Percentiles rank a stretch among this genome's conserved stretches.
These are phyloP conservation scores for Pythium folliculosum DNA, from an alignment of 352 stramenopile species.

Conservation along the genomic window DNA sequence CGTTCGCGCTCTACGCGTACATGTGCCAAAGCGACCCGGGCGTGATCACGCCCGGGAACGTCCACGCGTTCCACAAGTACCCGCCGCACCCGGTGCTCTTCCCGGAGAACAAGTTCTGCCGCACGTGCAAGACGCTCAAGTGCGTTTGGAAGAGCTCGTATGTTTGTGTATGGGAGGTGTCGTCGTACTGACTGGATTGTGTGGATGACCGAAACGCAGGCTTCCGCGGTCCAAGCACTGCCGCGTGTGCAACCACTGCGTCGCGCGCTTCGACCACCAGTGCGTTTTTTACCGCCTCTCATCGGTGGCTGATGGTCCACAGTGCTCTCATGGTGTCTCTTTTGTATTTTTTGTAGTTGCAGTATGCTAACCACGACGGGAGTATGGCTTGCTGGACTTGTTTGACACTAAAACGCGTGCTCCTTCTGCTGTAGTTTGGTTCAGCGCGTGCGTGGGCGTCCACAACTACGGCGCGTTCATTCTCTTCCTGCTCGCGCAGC, in stretches of 20 bases:
- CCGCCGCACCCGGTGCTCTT: constrained; percentile 81
- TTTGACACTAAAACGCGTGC: constrained; percentile 2
- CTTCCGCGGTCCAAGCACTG: constrained; percentile 90
- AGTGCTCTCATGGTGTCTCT: not conserved
- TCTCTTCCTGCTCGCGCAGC: constrained; percentile 30
- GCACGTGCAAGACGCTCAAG: constrained; percentile 89
- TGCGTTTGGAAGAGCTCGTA: constrained; percentile 25
- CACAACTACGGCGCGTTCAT: constrained; percentile 36
- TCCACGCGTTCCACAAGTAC: constrained; percentile 60
- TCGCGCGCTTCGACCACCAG: constrained; percentile 82
- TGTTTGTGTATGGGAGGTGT: not conserved
- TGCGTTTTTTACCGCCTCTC: constrained; percentile 3
- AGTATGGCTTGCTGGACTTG: not conserved
- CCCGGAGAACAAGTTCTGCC: constrained; percentile 76
- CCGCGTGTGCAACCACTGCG: constrained; percentile 84
- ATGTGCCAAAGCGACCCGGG: constrained; percentile 77
- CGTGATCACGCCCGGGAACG: constrained; percentile 60
- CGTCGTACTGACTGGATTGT: not conserved
- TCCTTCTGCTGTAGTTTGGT: constrained; percentile 20
- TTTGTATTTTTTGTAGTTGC: constrained; percentile 6
- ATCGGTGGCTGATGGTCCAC: not conserved
- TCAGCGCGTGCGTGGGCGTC: constrained; percentile 30
- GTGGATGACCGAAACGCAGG: constrained; percentile 31
- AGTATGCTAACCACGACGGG: constrained; percentile 8
- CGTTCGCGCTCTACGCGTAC: constrained; percentile 61